phyloP scores from a whole-genome alignment of 2,329 filamentous ascomycete species.

The Aspergillus brunneoviolaceus region DNA sequence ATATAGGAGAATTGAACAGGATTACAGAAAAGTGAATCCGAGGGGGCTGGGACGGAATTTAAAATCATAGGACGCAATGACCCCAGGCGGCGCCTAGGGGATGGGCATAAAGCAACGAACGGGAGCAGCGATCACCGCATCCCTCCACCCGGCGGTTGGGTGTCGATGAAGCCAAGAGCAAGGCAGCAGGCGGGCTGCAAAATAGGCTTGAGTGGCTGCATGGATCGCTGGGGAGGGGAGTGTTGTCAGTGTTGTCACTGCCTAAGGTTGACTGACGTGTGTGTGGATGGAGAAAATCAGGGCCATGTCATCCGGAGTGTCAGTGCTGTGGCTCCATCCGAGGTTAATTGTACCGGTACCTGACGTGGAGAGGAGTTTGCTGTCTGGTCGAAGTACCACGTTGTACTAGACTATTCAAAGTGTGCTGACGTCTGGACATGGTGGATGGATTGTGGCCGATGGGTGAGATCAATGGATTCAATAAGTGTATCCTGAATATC shows the following conservation, averaged over 20 bases:
- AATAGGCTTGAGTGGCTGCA: slow-evolving; percentile 16
- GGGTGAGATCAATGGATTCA: too few relatives aligned
- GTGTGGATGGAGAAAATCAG: not conserved
- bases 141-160: slow-evolving; percentile 16
- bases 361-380: not conserved
- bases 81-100: slow-evolving; percentile 18
- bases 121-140: slow-evolving; percentile 15
- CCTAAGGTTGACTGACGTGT: not conserved
- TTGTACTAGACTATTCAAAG: too few relatives aligned
- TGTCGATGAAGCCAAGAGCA: slow-evolving; percentile 20
- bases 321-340: not conserved
- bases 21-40: slow-evolving; percentile 5
- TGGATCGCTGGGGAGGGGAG: slow-evolving; percentile 22
- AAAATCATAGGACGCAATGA: slow-evolving; percentile 13
- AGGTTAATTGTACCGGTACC: not conserved
- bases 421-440: too few relatives aligned
- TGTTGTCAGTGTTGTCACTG: slow-evolving; percentile 9
- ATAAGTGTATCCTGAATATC: too few relatives aligned
- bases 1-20: not conserved
- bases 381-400: not conserved
- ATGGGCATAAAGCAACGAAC: slow-evolving; percentile 25
- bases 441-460: too few relatives aligned
- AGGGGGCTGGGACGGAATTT: slow-evolving; percentile 20
- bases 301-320: not conserved
- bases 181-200: slow-evolving; percentile 17